phyloP scores from a whole-genome alignment of 768 basidiomycete genomes.

The Russula sp. region DNA sequence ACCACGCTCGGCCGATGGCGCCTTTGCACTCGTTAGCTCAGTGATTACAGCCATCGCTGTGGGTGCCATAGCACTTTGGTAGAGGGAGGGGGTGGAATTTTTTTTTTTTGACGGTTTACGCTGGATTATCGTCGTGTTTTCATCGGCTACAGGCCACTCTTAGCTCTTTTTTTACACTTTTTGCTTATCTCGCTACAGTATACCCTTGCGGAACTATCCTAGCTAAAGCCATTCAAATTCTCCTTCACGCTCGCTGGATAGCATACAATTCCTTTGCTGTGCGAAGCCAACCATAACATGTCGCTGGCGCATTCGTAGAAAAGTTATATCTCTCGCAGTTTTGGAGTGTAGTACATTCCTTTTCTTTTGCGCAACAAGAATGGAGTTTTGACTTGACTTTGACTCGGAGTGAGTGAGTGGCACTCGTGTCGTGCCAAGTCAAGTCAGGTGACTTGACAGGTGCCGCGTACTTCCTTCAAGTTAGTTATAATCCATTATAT shows the following conservation, averaged over 20 bases:
- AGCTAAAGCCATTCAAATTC: slow-evolving; percentile 4
- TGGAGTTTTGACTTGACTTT: too few species aligned
- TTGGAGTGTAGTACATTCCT: slow-evolving; percentile 1
- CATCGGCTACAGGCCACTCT: not conserved
- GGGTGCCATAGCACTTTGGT: slow-evolving; percentile 30
- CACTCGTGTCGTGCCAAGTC: too few species aligned
- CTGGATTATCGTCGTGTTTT: slow-evolving; percentile 1
- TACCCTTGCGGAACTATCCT: slow-evolving; percentile 13
- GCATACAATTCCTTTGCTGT: slow-evolving; percentile 17
- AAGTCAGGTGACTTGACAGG: too few species aligned
- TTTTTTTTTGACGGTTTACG: not conserved
- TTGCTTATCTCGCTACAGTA: slow-evolving; percentile 19
- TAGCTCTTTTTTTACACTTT: not conserved
- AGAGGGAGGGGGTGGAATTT: not conserved
- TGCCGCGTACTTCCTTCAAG: too few species aligned
- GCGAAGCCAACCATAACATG: slow-evolving; percentile 4
- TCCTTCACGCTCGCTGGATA: not conserved
- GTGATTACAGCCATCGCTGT: slow-evolving; percentile 34
- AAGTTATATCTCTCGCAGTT: not conserved
- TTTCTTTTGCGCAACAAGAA: not conserved
- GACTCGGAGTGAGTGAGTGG: too few species aligned
- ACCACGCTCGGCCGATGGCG: slow-evolving; percentile 26
- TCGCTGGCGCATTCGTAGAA: slow-evolving; percentile 10
- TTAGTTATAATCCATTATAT: too few species aligned
- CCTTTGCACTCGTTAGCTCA: slow-evolving; percentile 30